These are phyloP conservation scores for Saccharum hybrid DNA, from an alignment of 202 grass and related monocot species.

Conservation along the genomic window DNA sequence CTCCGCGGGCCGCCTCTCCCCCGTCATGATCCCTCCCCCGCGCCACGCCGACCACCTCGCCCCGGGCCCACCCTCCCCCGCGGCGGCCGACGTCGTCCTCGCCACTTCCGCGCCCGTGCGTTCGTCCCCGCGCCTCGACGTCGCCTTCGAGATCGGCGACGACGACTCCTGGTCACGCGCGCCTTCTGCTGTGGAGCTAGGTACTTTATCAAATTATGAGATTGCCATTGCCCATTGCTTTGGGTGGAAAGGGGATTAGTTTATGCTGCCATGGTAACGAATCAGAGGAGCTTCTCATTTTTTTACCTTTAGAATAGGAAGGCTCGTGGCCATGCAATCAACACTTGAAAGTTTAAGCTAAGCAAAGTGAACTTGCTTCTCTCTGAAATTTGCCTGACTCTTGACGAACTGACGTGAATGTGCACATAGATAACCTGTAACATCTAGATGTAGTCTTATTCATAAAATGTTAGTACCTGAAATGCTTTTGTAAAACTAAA, in stretches of 20 bases:
- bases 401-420: background rate
- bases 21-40: slow-evolving; percentile 87
- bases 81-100: slow-evolving; percentile 33
- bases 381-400: background rate
- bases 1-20: slow-evolving; percentile 63
- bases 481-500: background rate
- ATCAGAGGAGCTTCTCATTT: too few relatives aligned
- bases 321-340: background rate
- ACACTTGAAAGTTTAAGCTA: background rate
- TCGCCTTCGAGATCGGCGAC: slow-evolving; percentile 39
- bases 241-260: background rate
- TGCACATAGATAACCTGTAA: background rate
- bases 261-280: background rate
- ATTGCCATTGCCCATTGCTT: too few relatives aligned
- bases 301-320: background rate
- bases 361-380: background rate
- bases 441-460: background rate
- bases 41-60: slow-evolving; percentile 63
- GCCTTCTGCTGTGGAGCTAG: slow-evolving; percentile 47
- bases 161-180: slow-evolving; percentile 46
- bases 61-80: slow-evolving; percentile 46
- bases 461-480: background rate
- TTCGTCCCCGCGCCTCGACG: slow-evolving; percentile 23
- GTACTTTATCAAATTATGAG: slow-evolving; percentile 1
- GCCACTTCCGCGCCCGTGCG: slow-evolving; percentile 41